phyloP scores from a whole-genome alignment of 2,329 filamentous ascomycete genomes.

The Cordyceps farinosa region DNA sequence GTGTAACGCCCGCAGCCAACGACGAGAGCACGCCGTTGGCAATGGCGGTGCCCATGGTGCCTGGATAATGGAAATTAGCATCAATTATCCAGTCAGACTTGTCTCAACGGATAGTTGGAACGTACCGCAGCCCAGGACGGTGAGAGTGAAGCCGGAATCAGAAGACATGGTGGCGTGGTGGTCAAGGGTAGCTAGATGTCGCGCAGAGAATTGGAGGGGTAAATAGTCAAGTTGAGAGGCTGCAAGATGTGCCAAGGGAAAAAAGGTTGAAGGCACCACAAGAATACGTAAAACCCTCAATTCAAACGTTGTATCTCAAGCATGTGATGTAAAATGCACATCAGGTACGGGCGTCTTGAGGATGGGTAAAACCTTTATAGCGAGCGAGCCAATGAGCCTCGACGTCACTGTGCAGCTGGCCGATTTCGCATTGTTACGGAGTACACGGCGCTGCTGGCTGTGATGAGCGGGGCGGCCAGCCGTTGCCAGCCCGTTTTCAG shows the following conservation, averaged over 20 bases:
- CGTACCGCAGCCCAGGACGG: constrained; percentile 78
- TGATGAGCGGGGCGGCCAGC: background rate
- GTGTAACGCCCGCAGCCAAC: constrained; percentile 50
- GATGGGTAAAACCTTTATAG: constrained; percentile 9
- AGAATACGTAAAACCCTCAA: background rate
- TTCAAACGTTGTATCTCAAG: background rate
- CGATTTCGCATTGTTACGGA: constrained; percentile 4
- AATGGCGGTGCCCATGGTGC: constrained; percentile 83
- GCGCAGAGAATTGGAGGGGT: constrained; percentile 6
- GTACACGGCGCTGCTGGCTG: background rate
- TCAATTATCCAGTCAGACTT: background rate
- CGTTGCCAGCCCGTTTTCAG: background rate
- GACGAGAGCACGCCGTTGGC: constrained; percentile 75
- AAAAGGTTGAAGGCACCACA: too few species aligned
- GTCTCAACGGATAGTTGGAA: constrained; percentile 17
- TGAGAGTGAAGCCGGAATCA: constrained; percentile 57
- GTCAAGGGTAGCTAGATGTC: constrained; percentile 12
- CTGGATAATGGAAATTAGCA: constrained; percentile 38
- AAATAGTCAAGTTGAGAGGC: background rate
- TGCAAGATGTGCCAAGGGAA: background rate
- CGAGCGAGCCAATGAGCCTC: background rate
- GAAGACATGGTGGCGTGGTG: constrained; percentile 18
- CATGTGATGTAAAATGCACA: constrained; percentile 20
- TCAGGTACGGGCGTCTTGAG: constrained; percentile 11
- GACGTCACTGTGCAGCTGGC: constrained; percentile 9